Evolutionary conservation across 148 eudicot species (phyloP).

Genomic region (Fagopyrum homotropicum): DNA sequence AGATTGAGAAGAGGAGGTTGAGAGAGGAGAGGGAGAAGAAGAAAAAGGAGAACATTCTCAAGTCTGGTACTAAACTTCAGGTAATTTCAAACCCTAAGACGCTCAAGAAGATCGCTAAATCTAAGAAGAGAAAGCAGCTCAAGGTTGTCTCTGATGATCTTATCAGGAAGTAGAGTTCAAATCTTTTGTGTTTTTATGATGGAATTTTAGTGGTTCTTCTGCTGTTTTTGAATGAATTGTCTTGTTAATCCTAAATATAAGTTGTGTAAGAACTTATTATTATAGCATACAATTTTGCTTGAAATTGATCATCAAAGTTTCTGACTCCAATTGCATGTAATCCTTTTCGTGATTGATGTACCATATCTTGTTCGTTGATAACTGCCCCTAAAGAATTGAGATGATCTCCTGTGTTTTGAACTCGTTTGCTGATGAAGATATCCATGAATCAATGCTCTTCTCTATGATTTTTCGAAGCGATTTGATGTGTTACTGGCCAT

Average conservation of each 20-base stretch:
- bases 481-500: no score
- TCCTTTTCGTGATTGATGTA: no score
- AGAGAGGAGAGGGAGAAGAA: conserved; percentile 61
- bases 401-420: neutral
- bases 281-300: neutral
- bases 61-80: conserved; percentile 79
- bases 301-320: conserved; percentile 1
- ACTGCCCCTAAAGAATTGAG: neutral
- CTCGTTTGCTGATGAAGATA: neutral
- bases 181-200: neutral
- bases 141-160: conserved; percentile 75
- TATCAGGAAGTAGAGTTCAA: conserved; percentile 22
- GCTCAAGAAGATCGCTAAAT: conserved; percentile 71
- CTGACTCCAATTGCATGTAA: neutral
- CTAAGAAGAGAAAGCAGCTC: conserved; percentile 65
- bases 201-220: neutral
- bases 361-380: no score
- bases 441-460: neutral
- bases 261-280: neutral
- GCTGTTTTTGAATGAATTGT: neutral
- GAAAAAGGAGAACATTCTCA: conserved; percentile 60
- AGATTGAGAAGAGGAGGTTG: conserved; percentile 56
- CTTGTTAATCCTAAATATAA: neutral
- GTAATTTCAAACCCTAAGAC: conserved; percentile 79
- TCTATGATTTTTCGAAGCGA: no score